Evolutionary conservation across 371 early-diverging fungal species (phyloP), one percentile per base, ranked within the genome.

Genomic region (Cokeromyces recurvatus): DNA sequence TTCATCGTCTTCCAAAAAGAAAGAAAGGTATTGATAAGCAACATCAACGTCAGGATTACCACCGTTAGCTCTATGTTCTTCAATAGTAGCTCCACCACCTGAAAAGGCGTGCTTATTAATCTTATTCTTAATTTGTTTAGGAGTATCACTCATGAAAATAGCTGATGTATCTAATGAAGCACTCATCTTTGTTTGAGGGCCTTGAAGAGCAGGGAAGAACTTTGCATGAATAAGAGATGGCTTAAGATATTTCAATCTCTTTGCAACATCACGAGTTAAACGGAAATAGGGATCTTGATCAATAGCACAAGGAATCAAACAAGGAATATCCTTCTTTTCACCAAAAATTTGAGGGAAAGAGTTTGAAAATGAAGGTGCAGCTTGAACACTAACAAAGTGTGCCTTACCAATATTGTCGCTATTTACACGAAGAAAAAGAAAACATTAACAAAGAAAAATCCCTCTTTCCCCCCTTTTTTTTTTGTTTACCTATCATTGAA

Each of bases 281-380:
- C 99, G 90, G 85, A 99, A 99, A 79, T 97, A 99, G 48, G 99
- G 99, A 62, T 99, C 99, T 79, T 99, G 99, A 67, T 99, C 99
- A 58, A 99, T 97, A 34, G 98, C 99, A 65, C 94, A 94, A 16
- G 99, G 99, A 59, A 99, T 97, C 66, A 99, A 71, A 68, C 97
- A 96, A 9, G 95, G 96, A 46, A 92, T 86, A 56, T 95, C 92
- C 38, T 82, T 84, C 57, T 89, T 89, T 9, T 63, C 59, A 20
- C 97, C 97, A 77, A 97, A 98, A 54, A 98, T 94, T 40, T 89
- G 85, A 23, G 95, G 95, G 81, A 98, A 98, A 5, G 90, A 76
- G 72, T 90, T 93, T 59, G 93, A 92, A 64, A 98, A 91, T 1
- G 95, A 89, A 9, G 98, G 98, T 0, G 97, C 91, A 10, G 94